phyloP scores from a whole-genome alignment of 352 stramenopile species.

The Phytophthora hybrid region DNA sequence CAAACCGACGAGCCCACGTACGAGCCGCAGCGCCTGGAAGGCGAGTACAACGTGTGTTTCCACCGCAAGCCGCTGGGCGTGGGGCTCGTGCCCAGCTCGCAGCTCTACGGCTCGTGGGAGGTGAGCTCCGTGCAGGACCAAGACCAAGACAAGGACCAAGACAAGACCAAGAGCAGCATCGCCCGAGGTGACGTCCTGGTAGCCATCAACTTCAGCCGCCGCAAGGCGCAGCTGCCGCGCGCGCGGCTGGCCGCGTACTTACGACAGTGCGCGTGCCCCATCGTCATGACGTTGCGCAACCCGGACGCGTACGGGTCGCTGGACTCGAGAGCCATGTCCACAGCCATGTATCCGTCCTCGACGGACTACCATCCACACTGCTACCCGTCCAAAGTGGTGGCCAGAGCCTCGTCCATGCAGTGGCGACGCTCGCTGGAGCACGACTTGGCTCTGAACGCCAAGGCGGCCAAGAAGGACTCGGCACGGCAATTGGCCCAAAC shows the following conservation, averaged over 20 bases:
- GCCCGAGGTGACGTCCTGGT: constrained; percentile 68
- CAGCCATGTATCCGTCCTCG: constrained; percentile 78
- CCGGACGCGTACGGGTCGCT: constrained; percentile 66
- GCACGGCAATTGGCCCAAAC: constrained; percentile 37
- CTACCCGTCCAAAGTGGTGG: constrained; percentile 14
- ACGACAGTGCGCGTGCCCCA: constrained; percentile 51
- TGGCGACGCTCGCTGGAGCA: constrained; percentile 71
- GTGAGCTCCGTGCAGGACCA: constrained; percentile 60
- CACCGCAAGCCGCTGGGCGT: constrained; percentile 70
- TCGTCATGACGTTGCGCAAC: constrained; percentile 75
- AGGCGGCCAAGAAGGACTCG: constrained; percentile 26
- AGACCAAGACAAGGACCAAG: too few relatives aligned
- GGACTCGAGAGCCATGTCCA: constrained; percentile 70
- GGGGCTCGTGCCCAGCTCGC: constrained; percentile 80
- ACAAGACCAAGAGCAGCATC: constrained; percentile 24
- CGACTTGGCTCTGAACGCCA: constrained; percentile 56
- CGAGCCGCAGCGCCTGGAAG: constrained; percentile 55
- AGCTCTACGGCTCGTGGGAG: constrained; percentile 84
- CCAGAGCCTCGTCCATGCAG: constrained; percentile 69
- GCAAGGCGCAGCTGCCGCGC: constrained; percentile 58
- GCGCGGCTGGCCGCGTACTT: constrained; percentile 56
- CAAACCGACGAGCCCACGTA: constrained; percentile 46
- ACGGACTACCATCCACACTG: constrained; percentile 57
- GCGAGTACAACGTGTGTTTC: constrained; percentile 80
- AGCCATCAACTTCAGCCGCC: constrained; percentile 66